These are phyloP conservation scores for Lasiosphaeris hirsuta DNA, from an alignment of 495 filamentous ascomycete genomes.

Conservation along the genomic window DNA sequence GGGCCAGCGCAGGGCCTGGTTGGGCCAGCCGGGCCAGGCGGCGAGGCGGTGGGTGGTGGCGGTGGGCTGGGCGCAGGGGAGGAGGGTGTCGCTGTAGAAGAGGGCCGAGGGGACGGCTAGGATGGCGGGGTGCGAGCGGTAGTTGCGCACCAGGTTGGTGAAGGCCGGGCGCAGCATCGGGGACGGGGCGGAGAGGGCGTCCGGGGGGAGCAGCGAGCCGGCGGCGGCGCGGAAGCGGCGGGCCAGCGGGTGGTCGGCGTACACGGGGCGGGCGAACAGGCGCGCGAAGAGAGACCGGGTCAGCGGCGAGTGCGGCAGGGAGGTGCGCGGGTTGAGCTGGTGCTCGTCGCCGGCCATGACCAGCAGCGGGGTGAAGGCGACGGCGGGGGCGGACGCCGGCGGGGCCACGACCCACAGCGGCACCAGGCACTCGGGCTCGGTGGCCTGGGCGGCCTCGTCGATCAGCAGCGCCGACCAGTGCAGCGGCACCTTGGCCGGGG, in stretches of 20 bases:
- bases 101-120: slow-evolving; percentile 49
- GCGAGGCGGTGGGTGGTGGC: slow-evolving; percentile 31
- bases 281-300: slow-evolving; percentile 51
- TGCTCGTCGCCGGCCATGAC: slow-evolving; percentile 57
- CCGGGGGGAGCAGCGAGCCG: slow-evolving; percentile 36
- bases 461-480: slow-evolving; percentile 55
- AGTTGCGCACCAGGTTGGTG: slow-evolving; percentile 55
- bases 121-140: slow-evolving; percentile 57
- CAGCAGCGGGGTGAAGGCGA: slow-evolving; percentile 39
- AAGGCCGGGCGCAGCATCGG: slow-evolving; percentile 46
- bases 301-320: slow-evolving; percentile 36
- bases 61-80: slow-evolving; percentile 42
- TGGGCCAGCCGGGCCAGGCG: slow-evolving; percentile 48
- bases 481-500: slow-evolving; percentile 18
- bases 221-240: slow-evolving; percentile 20
- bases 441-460: slow-evolving; percentile 58
- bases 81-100: slow-evolving; percentile 54
- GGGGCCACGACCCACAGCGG: slow-evolving; percentile 50
- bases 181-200: slow-evolving; percentile 7
- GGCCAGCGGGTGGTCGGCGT: slow-evolving; percentile 49
- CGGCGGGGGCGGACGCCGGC: slow-evolving; percentile 30
- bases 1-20: slow-evolving; percentile 37
- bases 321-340: slow-evolving; percentile 51
- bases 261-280: slow-evolving; percentile 44
- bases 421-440: slow-evolving; percentile 50